Evolutionary conservation across 768 basidiomycete genomes (phyloP).

Genomic region (Naganishia antarctica): DNA sequence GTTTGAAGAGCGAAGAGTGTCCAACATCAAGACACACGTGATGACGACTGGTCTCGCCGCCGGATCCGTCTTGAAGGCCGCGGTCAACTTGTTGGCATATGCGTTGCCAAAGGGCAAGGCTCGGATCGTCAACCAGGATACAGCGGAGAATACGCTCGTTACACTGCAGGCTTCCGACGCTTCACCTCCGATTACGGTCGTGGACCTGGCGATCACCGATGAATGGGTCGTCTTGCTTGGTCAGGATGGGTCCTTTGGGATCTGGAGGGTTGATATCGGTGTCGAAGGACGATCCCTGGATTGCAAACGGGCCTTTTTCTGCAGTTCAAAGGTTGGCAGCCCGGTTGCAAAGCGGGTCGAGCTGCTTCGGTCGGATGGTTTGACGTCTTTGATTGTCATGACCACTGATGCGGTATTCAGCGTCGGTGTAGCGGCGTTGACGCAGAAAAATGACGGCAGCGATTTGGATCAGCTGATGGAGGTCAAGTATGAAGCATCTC

Average conservation of each 20-base stretch:
- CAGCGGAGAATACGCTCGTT: constrained; percentile 1
- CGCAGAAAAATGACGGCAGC: not conserved
- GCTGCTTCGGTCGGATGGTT: not conserved
- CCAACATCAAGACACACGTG: constrained; percentile 20
- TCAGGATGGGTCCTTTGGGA: constrained; percentile 16
- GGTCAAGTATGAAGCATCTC: not conserved
- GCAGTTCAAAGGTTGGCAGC: too few relatives aligned
- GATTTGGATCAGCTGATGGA: not conserved
- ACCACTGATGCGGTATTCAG: not conserved
- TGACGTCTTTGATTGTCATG: constrained; percentile 2
- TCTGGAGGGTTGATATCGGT: constrained; percentile 17
- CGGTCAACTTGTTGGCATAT: constrained; percentile 17
- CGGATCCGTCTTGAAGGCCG: not conserved
- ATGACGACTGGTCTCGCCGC: constrained; percentile 12
- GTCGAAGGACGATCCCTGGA: not conserved
- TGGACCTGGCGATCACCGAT: constrained; percentile 17
- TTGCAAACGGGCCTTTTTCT: not conserved
- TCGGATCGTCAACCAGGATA: constrained; percentile 14
- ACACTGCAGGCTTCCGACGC: not conserved
- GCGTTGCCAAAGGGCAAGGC: constrained; percentile 15
- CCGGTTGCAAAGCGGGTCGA: not conserved
- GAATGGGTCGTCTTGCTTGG: constrained; percentile 7
- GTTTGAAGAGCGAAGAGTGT: constrained; percentile 20
- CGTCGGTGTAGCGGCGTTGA: not conserved
- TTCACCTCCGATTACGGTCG: not conserved